Evolutionary conservation across 805 yeast species (phyloP), one percentile per base, ranked within the genome.

Genomic region (Pichia cabralensis): DNA sequence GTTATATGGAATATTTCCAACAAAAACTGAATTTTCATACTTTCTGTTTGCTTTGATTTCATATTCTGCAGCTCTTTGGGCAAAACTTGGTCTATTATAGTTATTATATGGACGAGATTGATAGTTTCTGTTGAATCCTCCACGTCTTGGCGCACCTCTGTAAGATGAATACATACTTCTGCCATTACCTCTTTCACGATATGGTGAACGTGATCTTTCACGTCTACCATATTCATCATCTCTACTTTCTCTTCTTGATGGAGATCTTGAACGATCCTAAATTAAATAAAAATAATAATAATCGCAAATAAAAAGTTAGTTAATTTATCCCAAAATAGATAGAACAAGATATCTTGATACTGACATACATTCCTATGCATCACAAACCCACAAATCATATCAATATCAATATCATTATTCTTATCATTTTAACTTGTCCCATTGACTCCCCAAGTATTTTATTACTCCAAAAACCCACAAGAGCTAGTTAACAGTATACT

Each of bases 1-100:
- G 33, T 70, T 72, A 51, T 69, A 81, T 5, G 88, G 82, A 35
- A 81, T 62, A 52, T 80, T 80, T 8, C 89, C 88, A 30, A 81
- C 68, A 48, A 81, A 81, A 28, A 80, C 63, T 39, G 84, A 76
- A 51, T 78, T 77, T 31, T 67, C 69, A 52, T 76, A 77, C 53
- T 78, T 74, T 60, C 86, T 68, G 33, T 64, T 65, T 20, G 61
- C 55, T 44, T 62, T 65, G 22, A 58, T 55, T 41, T 60, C 58
- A 33, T 50, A 57, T 7, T 58, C 56, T 30, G 55, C 46, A 29
- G 44, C 40, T 32, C 50, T 42, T 30, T 51, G 45, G 18, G 52
- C 55, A 50, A 55, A 25, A 54, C 38, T 33, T 35, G 31, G 40
- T n/a, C n/a, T n/a, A n/a, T n/a, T n/a, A n/a, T n/a, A n/a, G n/a